phyloP scores from a whole-genome alignment of 768 basidiomycete species.

The Auricularia sp. region DNA sequence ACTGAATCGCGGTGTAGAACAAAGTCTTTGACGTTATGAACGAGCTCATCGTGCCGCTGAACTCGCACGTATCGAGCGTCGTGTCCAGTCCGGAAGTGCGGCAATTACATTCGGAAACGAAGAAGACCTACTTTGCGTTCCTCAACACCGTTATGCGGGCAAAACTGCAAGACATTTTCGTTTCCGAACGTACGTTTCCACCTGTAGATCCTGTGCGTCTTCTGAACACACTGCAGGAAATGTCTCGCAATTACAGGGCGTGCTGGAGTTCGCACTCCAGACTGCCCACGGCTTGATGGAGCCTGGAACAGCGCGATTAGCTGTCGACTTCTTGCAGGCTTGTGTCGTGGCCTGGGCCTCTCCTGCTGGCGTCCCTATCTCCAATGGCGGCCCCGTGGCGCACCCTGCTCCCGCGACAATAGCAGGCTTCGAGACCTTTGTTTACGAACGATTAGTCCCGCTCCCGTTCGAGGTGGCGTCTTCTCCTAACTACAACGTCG shows the following conservation, averaged over 20 bases:
- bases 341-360: conserved; percentile 9
- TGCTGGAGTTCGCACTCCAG: conserved; percentile 65
- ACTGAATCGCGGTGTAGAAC: conserved; percentile 33
- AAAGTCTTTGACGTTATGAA: conserved; percentile 85
- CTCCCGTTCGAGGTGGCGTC: conserved; percentile 75
- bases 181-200: conserved; percentile 65
- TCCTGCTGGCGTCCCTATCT: conserved; percentile 21
- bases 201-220: neutral
- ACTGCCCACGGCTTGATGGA: conserved; percentile 73
- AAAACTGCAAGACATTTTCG: conserved; percentile 75
- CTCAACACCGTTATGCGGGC: conserved; percentile 72
- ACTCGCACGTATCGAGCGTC: conserved; percentile 66
- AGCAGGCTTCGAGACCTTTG: conserved; percentile 86
- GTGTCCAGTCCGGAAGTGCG: conserved; percentile 85
- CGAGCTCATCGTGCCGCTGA: conserved; percentile 79
- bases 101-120: conserved; percentile 67
- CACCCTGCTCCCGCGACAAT: conserved; percentile 30
- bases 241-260: conserved; percentile 46
- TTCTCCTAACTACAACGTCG: conserved; percentile 70
- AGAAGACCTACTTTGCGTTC: conserved; percentile 78
- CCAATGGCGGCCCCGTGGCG: conserved; percentile 26
- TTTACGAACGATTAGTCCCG: conserved; percentile 80
- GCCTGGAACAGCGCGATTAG: conserved; percentile 55
- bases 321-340: conserved; percentile 28
- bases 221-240: conserved; percentile 38